Evolutionary conservation across 192 early-diverging fungal species (phyloP), one percentile per base, ranked within the genome.

Genomic region (Linderina pennispora): DNA sequence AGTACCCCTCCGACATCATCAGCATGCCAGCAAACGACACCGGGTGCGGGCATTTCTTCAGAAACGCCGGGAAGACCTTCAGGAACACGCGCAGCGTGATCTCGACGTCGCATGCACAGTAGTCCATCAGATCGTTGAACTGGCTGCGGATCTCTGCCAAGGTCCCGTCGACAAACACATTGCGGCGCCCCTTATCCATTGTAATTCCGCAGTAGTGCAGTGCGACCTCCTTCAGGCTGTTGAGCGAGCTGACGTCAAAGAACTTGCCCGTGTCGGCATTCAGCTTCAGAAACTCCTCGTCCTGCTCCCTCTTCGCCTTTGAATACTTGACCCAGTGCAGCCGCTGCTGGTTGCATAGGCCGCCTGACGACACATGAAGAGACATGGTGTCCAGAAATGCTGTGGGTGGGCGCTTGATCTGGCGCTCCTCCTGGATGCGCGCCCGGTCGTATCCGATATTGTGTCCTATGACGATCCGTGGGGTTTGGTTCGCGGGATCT

Each of bases 381-480:
- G 85, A 87, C 85, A 98, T 86, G 1, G 96, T 98, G 59, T 98
- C 96, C 8, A 98, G 35, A 58, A 82, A 97, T 15, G 68, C 72
- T 15, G 78, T 69, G 8, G 62, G 53, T 8, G 83, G 73, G 9
- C 60, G 48, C n/a, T 77, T 63, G 3, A 82, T 13, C 23, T 51
- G 62, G 47, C 97, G 97, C 58, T 94, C 96, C 42, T 95, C 93
- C 38, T 77, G 67, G 19, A 97, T 77, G 5, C 90, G 75, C 10
- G 90, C 88, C 4, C 93, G 80, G 62, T 98, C 96, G 51, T 83
- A 98, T 3, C 88, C 85, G 6, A 97, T 84, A 43, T 94, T 89
- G 66, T 98, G 96, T 0, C 96, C 96, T 16, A 98, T 75, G 7
- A 92, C 53, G 2, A 92, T 36, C 0, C 84, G 66, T 24, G 65